phyloP scores from a whole-genome alignment of 129 eudicot genomes.

The Tagetes patula region DNA sequence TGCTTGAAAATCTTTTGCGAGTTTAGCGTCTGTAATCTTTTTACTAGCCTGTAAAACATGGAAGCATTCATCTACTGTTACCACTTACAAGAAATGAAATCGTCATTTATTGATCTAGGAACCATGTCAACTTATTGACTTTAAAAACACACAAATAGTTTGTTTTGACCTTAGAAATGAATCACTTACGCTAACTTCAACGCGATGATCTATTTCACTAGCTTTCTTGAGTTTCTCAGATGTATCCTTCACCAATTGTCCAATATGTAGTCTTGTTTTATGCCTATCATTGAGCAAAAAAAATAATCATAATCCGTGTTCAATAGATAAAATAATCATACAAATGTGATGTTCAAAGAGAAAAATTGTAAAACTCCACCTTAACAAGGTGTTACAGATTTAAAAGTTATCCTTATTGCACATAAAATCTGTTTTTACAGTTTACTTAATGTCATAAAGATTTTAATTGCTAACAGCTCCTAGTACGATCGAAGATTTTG shows the following conservation, averaged over 20 bases:
- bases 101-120: background rate
- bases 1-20: constrained; percentile 89
- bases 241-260: constrained; percentile 80
- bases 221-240: constrained; percentile 90
- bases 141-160: background rate
- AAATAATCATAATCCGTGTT: background rate
- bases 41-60: constrained; percentile 61
- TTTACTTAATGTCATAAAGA: background rate
- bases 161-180: background rate
- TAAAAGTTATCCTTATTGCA: too few species aligned
- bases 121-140: constrained; percentile 6
- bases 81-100: background rate
- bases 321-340: background rate
- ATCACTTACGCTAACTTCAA: constrained; percentile 60
- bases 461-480: background rate
- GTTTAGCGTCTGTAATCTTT: constrained; percentile 89
- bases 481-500: background rate
- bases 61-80: background rate
- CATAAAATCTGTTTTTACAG: background rate
- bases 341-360: background rate
- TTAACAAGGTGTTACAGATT: background rate
- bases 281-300: constrained; percentile 46
- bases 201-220: constrained; percentile 72
- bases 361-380: background rate
- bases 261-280: constrained; percentile 84